These are phyloP conservation scores for Cicer chorassanicum DNA, from an alignment of 306 rosid species.

Conservation along the genomic window DNA sequence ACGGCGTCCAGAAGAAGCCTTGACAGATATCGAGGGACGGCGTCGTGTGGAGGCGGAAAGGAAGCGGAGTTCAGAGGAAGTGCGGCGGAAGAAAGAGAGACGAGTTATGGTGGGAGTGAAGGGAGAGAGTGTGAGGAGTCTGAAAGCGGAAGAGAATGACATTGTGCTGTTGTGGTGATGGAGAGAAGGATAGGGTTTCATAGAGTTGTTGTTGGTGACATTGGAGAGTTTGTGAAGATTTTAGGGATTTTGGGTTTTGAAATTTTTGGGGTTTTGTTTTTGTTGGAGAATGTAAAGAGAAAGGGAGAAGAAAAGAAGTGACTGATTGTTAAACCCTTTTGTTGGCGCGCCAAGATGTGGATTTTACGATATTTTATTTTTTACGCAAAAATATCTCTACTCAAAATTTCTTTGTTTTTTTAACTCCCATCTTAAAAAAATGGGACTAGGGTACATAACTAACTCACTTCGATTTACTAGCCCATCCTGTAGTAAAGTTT, in stretches of 20 bases:
- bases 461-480: no score
- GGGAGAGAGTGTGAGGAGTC: constrained; percentile 60
- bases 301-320: no score
- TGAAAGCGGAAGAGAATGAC: constrained; percentile 71
- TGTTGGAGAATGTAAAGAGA: no score
- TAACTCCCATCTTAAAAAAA: no score
- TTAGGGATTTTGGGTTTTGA: constrained; percentile 36
- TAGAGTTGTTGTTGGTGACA: constrained; percentile 34
- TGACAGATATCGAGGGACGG: background rate
- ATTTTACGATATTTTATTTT: no score
- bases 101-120: constrained; percentile 41
- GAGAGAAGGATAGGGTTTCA: constrained; percentile 39
- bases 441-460: no score
- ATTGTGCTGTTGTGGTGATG: constrained; percentile 42
- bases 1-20: constrained; percentile 43
- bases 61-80: constrained; percentile 59
- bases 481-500: no score
- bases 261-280: no score
- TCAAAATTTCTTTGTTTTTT: no score
- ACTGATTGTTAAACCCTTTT: no score
- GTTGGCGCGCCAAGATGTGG: no score
- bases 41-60: constrained; percentile 51
- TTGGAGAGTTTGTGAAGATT: constrained; percentile 14
- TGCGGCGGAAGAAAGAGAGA: constrained; percentile 44
- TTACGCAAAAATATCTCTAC: no score